Evolutionary conservation across 73 alveolate species (phyloP).

Genomic region (Tetrahymena borealis): DNA sequence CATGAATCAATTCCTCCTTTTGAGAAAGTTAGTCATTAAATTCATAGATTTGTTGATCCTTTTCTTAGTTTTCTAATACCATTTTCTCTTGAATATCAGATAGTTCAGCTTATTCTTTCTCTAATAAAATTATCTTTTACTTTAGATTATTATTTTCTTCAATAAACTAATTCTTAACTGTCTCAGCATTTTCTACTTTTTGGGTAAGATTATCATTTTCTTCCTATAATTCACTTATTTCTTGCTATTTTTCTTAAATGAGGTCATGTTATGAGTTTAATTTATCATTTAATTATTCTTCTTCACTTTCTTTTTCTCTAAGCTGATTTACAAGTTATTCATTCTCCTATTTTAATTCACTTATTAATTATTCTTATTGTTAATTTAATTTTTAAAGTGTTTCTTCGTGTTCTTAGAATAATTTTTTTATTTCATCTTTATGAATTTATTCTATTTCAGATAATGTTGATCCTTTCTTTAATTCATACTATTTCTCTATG

Average conservation of each 20-base stretch:
- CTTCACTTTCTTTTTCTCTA: background rate
- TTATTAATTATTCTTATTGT: background rate
- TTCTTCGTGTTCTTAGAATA: background rate
- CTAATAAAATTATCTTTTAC: background rate
- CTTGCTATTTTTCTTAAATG: background rate
- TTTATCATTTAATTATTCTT: background rate
- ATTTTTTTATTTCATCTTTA: background rate
- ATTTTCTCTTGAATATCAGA: background rate
- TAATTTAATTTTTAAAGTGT: background rate
- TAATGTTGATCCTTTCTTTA: background rate
- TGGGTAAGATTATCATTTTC: background rate
- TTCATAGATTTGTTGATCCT: background rate
- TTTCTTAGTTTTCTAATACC: background rate
- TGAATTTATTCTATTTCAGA: background rate
- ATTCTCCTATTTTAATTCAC: background rate
- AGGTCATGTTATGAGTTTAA: background rate
- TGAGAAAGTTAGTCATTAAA: background rate
- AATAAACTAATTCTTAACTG: background rate
- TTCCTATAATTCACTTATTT: background rate
- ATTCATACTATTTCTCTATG: background rate
- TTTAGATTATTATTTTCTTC: background rate
- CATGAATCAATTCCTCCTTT: background rate
- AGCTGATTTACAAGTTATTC: background rate
- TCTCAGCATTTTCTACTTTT: background rate
- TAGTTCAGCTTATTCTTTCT: background rate